Conservation (phyloP, 106 monocot genomes). For the Platanthera guangdongensis region DNA sequence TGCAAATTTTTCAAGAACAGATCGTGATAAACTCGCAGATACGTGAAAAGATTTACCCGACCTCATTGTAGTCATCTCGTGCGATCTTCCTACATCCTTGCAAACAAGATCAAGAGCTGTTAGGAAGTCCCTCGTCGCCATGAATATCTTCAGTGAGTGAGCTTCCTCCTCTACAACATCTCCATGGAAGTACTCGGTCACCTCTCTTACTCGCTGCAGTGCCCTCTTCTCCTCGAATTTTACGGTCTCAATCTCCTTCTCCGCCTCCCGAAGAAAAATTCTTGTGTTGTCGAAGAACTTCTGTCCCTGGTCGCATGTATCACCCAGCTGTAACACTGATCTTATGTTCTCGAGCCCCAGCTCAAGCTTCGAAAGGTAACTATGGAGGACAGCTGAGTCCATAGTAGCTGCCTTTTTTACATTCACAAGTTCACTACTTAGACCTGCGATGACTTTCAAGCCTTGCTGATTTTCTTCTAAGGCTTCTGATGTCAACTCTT, state of each 20-base stretch:
- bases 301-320: slow-evolving; percentile 27
- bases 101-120: slow-evolving; percentile 59
- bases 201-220: slow-evolving; percentile 41
- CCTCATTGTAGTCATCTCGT: slow-evolving; percentile 48
- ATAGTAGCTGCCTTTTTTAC: slow-evolving; percentile 80
- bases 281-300: slow-evolving; percentile 61
- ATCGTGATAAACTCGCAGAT: slow-evolving; percentile 33
- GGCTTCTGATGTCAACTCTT: slow-evolving; percentile 29
- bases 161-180: slow-evolving; percentile 61
- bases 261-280: slow-evolving; percentile 40
- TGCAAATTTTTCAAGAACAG: slow-evolving; percentile 36
- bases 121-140: slow-evolving; percentile 79
- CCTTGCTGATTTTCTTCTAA: slow-evolving; percentile 23
- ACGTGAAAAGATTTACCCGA: slow-evolving; percentile 63
- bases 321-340: slow-evolving; percentile 38
- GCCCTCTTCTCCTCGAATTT: slow-evolving; percentile 43
- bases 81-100: slow-evolving; percentile 55
- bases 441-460: slow-evolving; percentile 48
- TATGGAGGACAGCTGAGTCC: slow-evolving; percentile 54
- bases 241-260: slow-evolving; percentile 41
- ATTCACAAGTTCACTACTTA: slow-evolving; percentile 63
- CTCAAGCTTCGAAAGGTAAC: slow-evolving; percentile 60
- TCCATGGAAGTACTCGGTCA: slow-evolving; percentile 83
- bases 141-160: slow-evolving; percentile 75
- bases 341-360: slow-evolving; percentile 52